Conservation (phyloP, 2,329 filamentous ascomycete species). For the Malbranchea zuffiana region DNA sequence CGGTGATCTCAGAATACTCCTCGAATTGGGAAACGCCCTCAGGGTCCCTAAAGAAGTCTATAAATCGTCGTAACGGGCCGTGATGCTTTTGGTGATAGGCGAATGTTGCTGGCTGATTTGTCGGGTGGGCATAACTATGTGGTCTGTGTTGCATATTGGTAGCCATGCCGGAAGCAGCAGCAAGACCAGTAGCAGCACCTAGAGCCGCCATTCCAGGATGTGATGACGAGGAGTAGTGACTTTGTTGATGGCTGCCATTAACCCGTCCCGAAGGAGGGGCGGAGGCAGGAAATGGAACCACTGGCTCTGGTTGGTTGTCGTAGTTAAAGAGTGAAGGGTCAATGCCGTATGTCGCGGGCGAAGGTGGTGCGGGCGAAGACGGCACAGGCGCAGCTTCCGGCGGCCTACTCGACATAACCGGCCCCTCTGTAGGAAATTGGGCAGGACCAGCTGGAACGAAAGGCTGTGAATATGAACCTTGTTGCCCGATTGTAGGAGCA, state of each 20-base stretch:
- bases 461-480: conserved; percentile 24
- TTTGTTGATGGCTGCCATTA: conserved; percentile 2
- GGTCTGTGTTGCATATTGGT: conserved; percentile 29
- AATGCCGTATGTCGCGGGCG: conserved; percentile 33
- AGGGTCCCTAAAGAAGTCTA: conserved; percentile 52
- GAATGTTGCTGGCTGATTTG: conserved; percentile 29
- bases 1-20: conserved; percentile 57
- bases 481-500: conserved; percentile 38
- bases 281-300: not conserved
- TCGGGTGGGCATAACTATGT: conserved; percentile 20
- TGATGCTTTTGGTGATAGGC: conserved; percentile 43
- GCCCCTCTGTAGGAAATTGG: not conserved
- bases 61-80: conserved; percentile 45
- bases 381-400: conserved; percentile 16
- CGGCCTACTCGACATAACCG: conserved; percentile 16
- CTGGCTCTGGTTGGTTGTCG: conserved; percentile 4
- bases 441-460: conserved; percentile 1
- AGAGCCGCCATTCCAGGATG: conserved; percentile 37
- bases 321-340: conserved; percentile 18
- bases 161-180: conserved; percentile 18
- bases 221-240: conserved; percentile 27
- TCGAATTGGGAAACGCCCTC: conserved; percentile 56
- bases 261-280: conserved; percentile 23
- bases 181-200: conserved; percentile 35
- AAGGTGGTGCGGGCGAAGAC: conserved; percentile 4